Base-by-base conservation (phyloP, 176 grass and related monocot genomes). In the Triticum timopheevii region DNA sequence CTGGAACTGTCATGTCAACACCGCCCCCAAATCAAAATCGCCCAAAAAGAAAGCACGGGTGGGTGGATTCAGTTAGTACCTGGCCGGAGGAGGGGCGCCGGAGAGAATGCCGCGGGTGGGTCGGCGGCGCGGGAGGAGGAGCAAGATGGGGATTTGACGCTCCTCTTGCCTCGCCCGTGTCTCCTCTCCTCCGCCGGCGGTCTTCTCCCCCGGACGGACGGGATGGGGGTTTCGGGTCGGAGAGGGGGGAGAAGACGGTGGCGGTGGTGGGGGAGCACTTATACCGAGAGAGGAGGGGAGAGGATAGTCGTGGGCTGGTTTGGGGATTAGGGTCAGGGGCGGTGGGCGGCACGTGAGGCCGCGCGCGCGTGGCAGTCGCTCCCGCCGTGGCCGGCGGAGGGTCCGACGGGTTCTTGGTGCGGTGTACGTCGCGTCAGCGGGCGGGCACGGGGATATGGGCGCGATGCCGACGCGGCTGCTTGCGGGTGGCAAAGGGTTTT, bases 211-310 rank as follows among this genome's bases (percentile, higher is more conserved):
- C 7, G n/a, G 23, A 11, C 10, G 25, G 49, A 40, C 63, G 40
- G 17, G 27, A 17, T 3, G 3, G 62, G 64, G 28, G 65, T 8
- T 67, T 33, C 13, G 65, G 28, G 30, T 67, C 28, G 27, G 50
- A 7, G 50, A 54, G 28, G 63, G 69, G 36, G 75, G 38, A 15
- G 66, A 3, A 2, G 25, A 33, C 6, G 52, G 8, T 5, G 69
- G 25, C 42, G 47, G 69, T 74, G 49, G 81, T 19, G 54, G 69
- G 69, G 23, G 39, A 13, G 74, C 24, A 68, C 68, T 82, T 86
- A 85, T 89, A 84, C 8, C 56, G 54, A 36, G 34, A 28, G 28
- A 28, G 28, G 28, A 28, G 28, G 28, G 28, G 28, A 28, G 28
- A 22, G 45, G 44, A 45, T 3, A 17, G 77, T 27, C 3, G 17